These are phyloP conservation scores for Suillus decipiens DNA, from an alignment of 768 basidiomycete genomes.

Conservation along the genomic window DNA sequence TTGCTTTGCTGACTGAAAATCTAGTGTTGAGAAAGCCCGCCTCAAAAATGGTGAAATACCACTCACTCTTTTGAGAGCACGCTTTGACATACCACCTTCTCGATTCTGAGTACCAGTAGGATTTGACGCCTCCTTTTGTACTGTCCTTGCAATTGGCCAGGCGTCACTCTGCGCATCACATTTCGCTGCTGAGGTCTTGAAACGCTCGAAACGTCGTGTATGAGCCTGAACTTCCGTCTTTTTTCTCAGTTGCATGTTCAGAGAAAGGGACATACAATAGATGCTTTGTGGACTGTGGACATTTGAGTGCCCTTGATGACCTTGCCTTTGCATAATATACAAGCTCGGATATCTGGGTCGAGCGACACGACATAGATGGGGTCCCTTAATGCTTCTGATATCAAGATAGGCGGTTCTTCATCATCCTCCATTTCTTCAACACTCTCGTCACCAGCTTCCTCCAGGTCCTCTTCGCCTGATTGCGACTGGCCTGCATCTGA, in stretches of 20 bases:
- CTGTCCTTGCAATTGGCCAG: conserved; percentile 39
- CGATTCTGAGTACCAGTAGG: background rate
- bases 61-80: conserved; percentile 63
- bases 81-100: conserved; percentile 47
- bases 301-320: conserved; percentile 60
- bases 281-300: conserved; percentile 57
- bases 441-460: conserved; percentile 27
- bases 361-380: conserved; percentile 63
- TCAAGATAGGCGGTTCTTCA: conserved; percentile 49
- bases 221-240: conserved; percentile 41
- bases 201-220: conserved; percentile 56
- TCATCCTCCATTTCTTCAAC: conserved; percentile 26
- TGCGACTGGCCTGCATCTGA: conserved; percentile 22
- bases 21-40: background rate
- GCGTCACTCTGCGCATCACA: conserved; percentile 49
- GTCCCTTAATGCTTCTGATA: conserved; percentile 60
- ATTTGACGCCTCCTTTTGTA: conserved; percentile 10
- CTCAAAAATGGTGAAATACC: background rate
- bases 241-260: background rate
- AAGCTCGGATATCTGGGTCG: conserved; percentile 56
- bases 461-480: conserved; percentile 20
- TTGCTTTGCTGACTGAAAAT: conserved; percentile 48
- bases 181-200: conserved; percentile 42
- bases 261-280: conserved; percentile 56
- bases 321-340: conserved; percentile 74